Evolutionary conservation across 2,329 filamentous ascomycete genomes (phyloP).

Genomic region (Fusarium solani-melongenae): DNA sequence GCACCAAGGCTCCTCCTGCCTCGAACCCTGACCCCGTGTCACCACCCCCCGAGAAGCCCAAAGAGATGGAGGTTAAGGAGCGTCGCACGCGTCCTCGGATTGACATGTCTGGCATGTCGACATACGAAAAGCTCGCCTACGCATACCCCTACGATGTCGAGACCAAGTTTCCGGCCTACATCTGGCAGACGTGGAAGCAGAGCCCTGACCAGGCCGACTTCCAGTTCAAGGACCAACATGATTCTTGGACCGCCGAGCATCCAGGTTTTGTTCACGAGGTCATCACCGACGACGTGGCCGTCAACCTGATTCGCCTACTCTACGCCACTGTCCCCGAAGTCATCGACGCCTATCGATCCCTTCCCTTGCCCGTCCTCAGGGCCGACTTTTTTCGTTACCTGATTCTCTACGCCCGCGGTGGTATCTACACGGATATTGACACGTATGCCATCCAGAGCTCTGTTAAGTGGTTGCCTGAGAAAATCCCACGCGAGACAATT

Average conservation of each 20-base stretch:
- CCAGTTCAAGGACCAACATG: constrained; percentile 83
- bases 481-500: constrained; percentile 80
- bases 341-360: constrained; percentile 77
- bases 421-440: constrained; percentile 91
- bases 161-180: constrained; percentile 92
- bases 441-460: constrained; percentile 87
- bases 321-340: constrained; percentile 87
- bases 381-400: constrained; percentile 84
- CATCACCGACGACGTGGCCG: constrained; percentile 88
- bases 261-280: constrained; percentile 96
- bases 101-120: constrained; percentile 77
- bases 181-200: constrained; percentile 99
- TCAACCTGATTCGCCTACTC: constrained; percentile 83
- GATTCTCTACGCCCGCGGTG: constrained; percentile 70
- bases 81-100: constrained; percentile 59
- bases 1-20: constrained; percentile 35
- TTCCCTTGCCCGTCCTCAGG: constrained; percentile 80
- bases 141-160: constrained; percentile 94
- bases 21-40: constrained; percentile 33
- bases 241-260: constrained; percentile 88
- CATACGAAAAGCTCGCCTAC: constrained; percentile 86
- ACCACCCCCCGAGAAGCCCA: constrained; percentile 26
- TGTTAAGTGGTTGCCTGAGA: constrained; percentile 84
- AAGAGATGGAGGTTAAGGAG: constrained; percentile 33
- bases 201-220: constrained; percentile 83